A percentile compares a stretch with the other conserved stretches of the same genome.
Evolutionary conservation across 192 early-diverging fungal genomes (phyloP).

Genomic region (Neocallimastix lanati): DNA sequence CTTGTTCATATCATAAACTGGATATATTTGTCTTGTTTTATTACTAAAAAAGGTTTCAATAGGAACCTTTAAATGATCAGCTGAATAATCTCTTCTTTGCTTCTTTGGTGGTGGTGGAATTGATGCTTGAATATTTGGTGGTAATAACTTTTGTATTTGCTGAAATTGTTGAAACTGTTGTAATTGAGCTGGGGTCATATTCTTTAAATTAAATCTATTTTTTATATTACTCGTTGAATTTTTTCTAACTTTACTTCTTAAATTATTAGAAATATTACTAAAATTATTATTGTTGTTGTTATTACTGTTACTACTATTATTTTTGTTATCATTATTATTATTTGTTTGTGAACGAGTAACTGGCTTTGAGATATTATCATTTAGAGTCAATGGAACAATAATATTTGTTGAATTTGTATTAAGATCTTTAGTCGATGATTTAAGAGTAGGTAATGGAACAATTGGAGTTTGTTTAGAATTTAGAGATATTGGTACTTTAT

Average conservation of each 20-base stretch:
- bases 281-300: not conserved
- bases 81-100: not conserved
- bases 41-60: not conserved
- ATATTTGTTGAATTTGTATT: not conserved
- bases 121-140: not conserved
- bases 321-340: not conserved
- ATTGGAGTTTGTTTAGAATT: not conserved
- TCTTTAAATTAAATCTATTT: not conserved
- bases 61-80: not conserved
- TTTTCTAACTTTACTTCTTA: not conserved
- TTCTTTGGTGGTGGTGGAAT: not conserved
- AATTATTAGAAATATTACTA: not conserved
- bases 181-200: not conserved
- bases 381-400: not conserved
- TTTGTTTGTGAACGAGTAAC: not conserved
- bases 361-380: not conserved
- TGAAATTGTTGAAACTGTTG: not conserved
- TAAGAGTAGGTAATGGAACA: no score
- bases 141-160: not conserved
- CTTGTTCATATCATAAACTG: not conserved
- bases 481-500: not conserved
- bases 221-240: not conserved
- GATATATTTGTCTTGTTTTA: not conserved
- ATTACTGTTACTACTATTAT: not conserved
- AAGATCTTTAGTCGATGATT: no score